phyloP scores from a whole-genome alignment of 2,329 filamentous ascomycete species.

The Pezicula neosporulosa region DNA sequence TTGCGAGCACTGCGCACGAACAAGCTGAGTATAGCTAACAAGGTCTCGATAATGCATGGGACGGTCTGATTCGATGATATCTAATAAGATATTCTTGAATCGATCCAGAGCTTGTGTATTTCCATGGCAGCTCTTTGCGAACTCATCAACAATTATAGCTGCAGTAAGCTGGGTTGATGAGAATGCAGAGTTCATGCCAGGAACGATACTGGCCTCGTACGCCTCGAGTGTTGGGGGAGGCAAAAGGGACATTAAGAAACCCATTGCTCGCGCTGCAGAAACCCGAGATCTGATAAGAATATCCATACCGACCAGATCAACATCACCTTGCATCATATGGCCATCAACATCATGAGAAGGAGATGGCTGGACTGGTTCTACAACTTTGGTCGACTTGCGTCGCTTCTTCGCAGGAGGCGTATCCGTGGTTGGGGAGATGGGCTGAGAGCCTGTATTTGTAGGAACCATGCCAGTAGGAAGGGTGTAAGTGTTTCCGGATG shows the following conservation, averaged over 20 bases:
- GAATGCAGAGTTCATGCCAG: constrained; percentile 66
- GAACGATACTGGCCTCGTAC: constrained; percentile 63
- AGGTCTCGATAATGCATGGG: constrained; percentile 85
- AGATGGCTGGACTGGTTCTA: constrained; percentile 59
- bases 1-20: constrained; percentile 86
- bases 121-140: constrained; percentile 57
- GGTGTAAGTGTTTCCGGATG: constrained; percentile 82
- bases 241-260: constrained; percentile 75
- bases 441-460: constrained; percentile 33
- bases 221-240: constrained; percentile 58
- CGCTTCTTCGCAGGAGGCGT: constrained; percentile 19
- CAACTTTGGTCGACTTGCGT: constrained; percentile 60
- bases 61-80: constrained; percentile 77
- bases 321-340: constrained; percentile 95
- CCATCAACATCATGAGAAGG: constrained; percentile 94
- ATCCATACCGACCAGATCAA: constrained; percentile 89
- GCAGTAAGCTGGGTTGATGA: constrained; percentile 85
- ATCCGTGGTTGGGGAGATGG: constrained; percentile 41
- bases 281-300: constrained; percentile 85
- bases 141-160: constrained; percentile 84
- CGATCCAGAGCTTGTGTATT: constrained; percentile 47
- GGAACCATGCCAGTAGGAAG: constrained; percentile 41
- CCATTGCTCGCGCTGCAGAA: constrained; percentile 82
- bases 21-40: constrained; percentile 83
- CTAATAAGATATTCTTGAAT: constrained; percentile 64